Percentiles rank a stretch among this genome's conserved stretches.
Evolutionary conservation across 257 asterid species (phyloP).

Genomic region (Solanum dulcamara): DNA sequence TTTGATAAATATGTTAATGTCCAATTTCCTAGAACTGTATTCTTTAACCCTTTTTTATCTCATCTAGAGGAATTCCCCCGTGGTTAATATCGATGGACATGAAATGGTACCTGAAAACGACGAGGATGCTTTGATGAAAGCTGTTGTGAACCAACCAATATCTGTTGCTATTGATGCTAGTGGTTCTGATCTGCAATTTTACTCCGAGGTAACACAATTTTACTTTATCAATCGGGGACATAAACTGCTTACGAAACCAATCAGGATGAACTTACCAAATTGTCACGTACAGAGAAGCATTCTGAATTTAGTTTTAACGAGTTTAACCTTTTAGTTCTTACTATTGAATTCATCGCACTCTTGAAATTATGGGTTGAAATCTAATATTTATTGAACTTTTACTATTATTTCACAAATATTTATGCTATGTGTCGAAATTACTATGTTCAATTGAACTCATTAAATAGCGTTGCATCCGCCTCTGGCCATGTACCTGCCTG

Average conservation of each 20-base stretch:
- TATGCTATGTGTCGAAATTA: background rate
- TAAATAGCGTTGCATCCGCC: background rate
- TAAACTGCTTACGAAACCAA: background rate
- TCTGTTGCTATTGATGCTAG: conserved; percentile 83
- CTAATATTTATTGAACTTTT: background rate
- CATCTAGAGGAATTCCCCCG: conserved; percentile 53
- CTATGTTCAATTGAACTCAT: background rate
- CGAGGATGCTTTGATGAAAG: conserved; percentile 73
- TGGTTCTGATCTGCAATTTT: conserved; percentile 61
- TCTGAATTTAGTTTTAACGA: background rate
- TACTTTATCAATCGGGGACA: background rate
- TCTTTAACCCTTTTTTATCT: conserved; percentile 6
- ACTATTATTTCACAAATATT: background rate
- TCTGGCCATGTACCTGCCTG: background rate
- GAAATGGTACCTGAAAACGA: conserved; percentile 64
- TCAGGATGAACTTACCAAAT: background rate
- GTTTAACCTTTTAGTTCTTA: background rate
- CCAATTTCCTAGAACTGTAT: background rate
- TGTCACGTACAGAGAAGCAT: background rate
- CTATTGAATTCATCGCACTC: background rate
- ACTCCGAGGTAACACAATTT: conserved; percentile 45
- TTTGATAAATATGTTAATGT: background rate
- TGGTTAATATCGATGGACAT: conserved; percentile 64
- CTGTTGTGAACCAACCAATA: conserved; percentile 77
- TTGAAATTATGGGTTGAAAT: background rate